Conservation (phyloP, 2,329 filamentous ascomycete species). For the Claviceps lovelessii region DNA sequence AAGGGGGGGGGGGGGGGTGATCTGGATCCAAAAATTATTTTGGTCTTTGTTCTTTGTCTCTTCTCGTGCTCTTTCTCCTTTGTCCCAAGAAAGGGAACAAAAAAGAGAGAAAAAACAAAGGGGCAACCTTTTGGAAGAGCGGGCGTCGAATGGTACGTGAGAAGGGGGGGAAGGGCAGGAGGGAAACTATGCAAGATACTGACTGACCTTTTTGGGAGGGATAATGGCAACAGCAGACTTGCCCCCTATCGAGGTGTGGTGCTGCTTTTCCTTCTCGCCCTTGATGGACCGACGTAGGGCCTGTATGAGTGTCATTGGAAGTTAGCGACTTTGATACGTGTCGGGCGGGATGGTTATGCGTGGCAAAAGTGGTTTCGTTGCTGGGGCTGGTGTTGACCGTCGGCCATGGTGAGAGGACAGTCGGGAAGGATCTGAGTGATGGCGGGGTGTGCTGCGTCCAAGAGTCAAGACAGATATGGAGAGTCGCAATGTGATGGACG, state of each 20-base stretch:
- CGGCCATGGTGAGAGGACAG: background rate
- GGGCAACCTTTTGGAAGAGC: background rate
- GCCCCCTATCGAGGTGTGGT: slow-evolving; percentile 57
- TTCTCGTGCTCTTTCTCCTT: background rate
- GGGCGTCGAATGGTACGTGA: background rate
- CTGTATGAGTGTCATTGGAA: slow-evolving; percentile 35
- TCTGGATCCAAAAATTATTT: background rate
- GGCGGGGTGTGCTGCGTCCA: background rate
- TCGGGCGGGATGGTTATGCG: background rate
- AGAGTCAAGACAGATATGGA: background rate
- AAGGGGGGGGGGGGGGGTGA: background rate
- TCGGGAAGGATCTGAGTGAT: background rate
- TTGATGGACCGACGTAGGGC: slow-evolving; percentile 80
- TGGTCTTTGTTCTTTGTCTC: background rate
- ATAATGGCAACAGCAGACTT: slow-evolving; percentile 82
- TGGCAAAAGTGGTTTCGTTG: background rate
- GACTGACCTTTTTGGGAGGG: slow-evolving; percentile 76
- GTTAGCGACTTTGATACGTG: slow-evolving; percentile 20
- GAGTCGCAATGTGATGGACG: background rate
- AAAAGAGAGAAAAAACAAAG: background rate
- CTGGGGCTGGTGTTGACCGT: background rate
- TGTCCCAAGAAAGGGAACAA: background rate
- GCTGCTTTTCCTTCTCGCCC: slow-evolving; percentile 66
- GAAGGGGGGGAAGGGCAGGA: background rate
- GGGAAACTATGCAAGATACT: background rate